Evolutionary conservation across 345 rosid genomes (phyloP).

Genomic region (Pseudoturritis turrita): DNA sequence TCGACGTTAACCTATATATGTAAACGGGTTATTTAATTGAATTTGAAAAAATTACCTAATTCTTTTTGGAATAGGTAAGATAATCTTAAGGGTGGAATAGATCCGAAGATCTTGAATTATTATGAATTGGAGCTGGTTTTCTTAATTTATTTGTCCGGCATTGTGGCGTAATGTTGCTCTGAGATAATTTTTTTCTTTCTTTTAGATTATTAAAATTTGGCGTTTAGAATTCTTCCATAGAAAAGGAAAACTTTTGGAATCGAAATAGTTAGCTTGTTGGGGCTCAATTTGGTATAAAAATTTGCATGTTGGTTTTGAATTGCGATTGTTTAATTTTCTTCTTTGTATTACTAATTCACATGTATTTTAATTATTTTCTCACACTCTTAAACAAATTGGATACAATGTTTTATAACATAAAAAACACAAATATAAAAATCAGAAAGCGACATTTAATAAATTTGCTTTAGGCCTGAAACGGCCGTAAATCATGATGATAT

Average conservation of each 20-base stretch:
- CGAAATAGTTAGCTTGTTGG: not conserved
- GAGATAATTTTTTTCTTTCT: not conserved
- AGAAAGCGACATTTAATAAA: no score
- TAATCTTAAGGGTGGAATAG: not conserved
- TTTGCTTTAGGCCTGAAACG: no score
- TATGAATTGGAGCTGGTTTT: not conserved
- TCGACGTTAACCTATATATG: not conserved
- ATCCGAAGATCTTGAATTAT: not conserved
- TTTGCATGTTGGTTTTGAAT: not conserved
- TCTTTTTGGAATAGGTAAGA: not conserved
- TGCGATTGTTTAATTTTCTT: not conserved
- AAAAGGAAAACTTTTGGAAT: not conserved
- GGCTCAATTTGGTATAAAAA: not conserved
- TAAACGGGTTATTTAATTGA: not conserved
- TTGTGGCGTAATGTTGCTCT: not conserved
- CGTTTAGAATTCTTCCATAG: not conserved
- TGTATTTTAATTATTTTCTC: no score
- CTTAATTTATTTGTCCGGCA: not conserved
- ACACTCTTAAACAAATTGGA: no score
- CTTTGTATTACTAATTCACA: no score
- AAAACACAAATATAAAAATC: no score
- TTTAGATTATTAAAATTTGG: no score
- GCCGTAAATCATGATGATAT: not conserved
- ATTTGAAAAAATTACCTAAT: not conserved
- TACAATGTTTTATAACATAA: no score